Base-by-base conservation (phyloP, 306 rosid genomes). In the Dryas octopetala region DNA sequence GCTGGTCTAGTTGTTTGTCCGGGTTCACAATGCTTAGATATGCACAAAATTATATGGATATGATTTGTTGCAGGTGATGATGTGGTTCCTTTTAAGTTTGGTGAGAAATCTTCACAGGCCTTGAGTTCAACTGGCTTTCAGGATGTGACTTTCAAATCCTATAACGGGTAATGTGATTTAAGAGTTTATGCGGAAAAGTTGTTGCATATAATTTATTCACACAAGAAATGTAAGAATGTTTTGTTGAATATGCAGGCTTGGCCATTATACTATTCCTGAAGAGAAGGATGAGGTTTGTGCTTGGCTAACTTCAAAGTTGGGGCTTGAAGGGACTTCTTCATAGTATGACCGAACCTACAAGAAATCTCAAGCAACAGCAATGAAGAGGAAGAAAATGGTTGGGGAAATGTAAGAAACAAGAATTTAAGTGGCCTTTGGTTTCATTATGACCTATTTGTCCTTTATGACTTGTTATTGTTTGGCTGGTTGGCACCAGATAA, bases 251-350 rank as follows among this genome's bases (percentile, higher is more conserved):
- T 85, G 83, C 81, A 95, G 99, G 74, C 98, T 96, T 74, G 99
- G 98, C 57, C 99, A 96, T 85, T 85, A 86, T 75, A 96, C 99
- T 28, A 79, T 88, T 58, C 99, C 99, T 1, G 91, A 89, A 86
- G 99, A 96, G 88, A 92, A 88, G 91, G 97, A 96, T 14, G 92
- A 90, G 78, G 91, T 92, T 17, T 90, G 99, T 75, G 79, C 84
- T 28, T 95, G 97, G 97, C 81, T 95, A 75, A 57, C 65, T 10
- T 89, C 97, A 66, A 92, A 89, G 77, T 54, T 96, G 89, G 93
- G 89, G 71, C 93, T 92, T 16, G 95, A 90, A 28, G 94, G 92
- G 26, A 82, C 58, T 45, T 65, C 89, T 65, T 86, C 89, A 2
- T 86, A 73, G 76, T 14, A 14, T 16, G 46, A 41, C 55, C 38